A percentile compares a stretch with the other conserved stretches of the same genome.
Evolutionary conservation across 1,284 basidiomycete genomes (phyloP).

Genomic region (Ustanciosporium gigantosporum): DNA sequence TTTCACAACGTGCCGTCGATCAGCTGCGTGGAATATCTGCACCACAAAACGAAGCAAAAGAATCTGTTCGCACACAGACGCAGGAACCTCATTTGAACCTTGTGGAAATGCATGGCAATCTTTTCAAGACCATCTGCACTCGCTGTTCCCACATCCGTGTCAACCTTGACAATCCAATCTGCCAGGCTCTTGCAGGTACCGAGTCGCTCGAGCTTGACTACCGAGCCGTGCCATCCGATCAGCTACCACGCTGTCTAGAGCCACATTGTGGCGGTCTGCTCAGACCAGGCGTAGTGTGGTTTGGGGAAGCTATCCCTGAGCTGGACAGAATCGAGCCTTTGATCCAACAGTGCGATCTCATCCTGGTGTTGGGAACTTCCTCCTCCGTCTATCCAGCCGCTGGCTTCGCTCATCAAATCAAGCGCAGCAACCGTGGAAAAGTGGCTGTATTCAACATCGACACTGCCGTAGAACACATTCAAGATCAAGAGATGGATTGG

Average conservation of each 20-base stretch:
- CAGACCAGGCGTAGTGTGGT: constrained; percentile 72
- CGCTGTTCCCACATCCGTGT: constrained; percentile 64
- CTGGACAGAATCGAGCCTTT: constrained; percentile 63
- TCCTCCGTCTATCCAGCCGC: constrained; percentile 67
- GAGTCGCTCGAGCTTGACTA: constrained; percentile 62
- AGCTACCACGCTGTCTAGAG: constrained; percentile 66
- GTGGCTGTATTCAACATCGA: constrained; percentile 71
- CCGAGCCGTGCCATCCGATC: constrained; percentile 62
- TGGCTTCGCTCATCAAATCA: constrained; percentile 62
- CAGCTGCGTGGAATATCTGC: neutral
- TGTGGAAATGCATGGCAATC: constrained; percentile 71
- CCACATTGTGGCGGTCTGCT: constrained; percentile 64
- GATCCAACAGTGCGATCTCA: constrained; percentile 67
- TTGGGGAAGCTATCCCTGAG: constrained; percentile 64
- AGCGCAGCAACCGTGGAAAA: constrained; percentile 62
- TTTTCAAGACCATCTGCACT: constrained; percentile 69
- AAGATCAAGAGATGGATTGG: constrained; percentile 8
- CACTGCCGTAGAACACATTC: neutral
- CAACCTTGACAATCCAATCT: constrained; percentile 66
- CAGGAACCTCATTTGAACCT: no score
- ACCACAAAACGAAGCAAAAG: no score
- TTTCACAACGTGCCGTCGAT: constrained; percentile 63
- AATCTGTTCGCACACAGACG: no score
- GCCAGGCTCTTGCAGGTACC: constrained; percentile 66
- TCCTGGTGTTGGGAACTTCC: constrained; percentile 70